Conservation (phyloP, 345 rosid genomes). For the Trapa incisa region DNA sequence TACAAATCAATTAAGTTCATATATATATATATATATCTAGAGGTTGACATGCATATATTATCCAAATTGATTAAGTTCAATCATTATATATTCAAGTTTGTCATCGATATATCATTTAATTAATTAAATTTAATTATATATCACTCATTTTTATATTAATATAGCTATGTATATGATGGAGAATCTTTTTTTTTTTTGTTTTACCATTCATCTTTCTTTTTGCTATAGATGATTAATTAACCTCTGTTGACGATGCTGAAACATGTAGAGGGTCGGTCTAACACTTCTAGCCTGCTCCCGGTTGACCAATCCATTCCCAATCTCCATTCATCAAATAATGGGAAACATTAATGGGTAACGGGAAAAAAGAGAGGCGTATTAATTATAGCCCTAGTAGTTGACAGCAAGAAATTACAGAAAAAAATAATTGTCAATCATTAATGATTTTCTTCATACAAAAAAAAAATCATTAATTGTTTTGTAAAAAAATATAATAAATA, state of each 20-base stretch:
- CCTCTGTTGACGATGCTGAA: not conserved
- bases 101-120: too few species aligned
- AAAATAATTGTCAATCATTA: not conserved
- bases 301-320: slow-evolving; percentile 6
- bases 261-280: slow-evolving; percentile 2
- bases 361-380: not conserved
- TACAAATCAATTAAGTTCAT: too few species aligned
- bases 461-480: too few species aligned
- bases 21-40: not conserved
- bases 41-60: too few species aligned
- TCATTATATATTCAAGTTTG: too few species aligned
- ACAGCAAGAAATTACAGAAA: slow-evolving; percentile 1
- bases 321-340: not conserved
- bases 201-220: not conserved
- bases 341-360: not conserved
- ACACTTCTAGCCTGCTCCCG: not conserved
- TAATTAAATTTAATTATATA: too few species aligned
- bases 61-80: too few species aligned
- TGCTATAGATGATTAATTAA: not conserved
- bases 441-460: not conserved
- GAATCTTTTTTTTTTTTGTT: not conserved
- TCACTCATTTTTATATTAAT: not conserved
- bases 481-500: too few species aligned
- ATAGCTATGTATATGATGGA: not conserved
- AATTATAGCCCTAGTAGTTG: not conserved